phyloP scores from a whole-genome alignment of 441 rosid species.

The Adansonia grandidieri region DNA sequence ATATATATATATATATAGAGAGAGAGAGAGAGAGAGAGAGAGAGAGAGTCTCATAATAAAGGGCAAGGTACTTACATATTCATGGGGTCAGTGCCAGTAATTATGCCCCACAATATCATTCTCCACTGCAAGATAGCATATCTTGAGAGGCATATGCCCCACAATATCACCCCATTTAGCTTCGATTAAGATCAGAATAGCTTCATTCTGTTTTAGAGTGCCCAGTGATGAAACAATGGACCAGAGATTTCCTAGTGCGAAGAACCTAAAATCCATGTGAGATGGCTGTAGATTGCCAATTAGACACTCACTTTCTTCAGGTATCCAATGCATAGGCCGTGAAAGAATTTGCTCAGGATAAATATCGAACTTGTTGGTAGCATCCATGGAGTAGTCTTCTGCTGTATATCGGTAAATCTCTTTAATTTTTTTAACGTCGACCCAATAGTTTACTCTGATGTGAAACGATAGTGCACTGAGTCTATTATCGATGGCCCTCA shows the following conservation, averaged over 20 bases:
- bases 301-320: slow-evolving; percentile 74
- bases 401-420: slow-evolving; percentile 90
- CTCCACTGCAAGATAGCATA: slow-evolving; percentile 86
- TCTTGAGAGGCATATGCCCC: slow-evolving; percentile 89
- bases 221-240: slow-evolving; percentile 79
- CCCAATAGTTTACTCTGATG: slow-evolving; percentile 94
- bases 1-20: not conserved
- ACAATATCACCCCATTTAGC: slow-evolving; percentile 85
- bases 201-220: slow-evolving; percentile 78
- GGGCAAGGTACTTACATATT: slow-evolving; percentile 61
- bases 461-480: slow-evolving; percentile 88
- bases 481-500: slow-evolving; percentile 77
- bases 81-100: slow-evolving; percentile 94
- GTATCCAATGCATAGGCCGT: slow-evolving; percentile 93
- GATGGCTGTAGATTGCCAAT: slow-evolving; percentile 45
- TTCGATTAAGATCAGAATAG: slow-evolving; percentile 73
- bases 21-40: not conserved
- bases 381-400: slow-evolving; percentile 89
- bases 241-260: slow-evolving; percentile 92
- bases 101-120: slow-evolving; percentile 77
- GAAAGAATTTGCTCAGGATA: slow-evolving; percentile 90
- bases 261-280: slow-evolving; percentile 33
- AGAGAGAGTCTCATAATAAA: not conserved
- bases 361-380: slow-evolving; percentile 87
- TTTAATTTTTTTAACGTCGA: slow-evolving; percentile 73